phyloP scores from a whole-genome alignment of 108 stramenopile genomes.

The Nitzschia inconspicua region DNA sequence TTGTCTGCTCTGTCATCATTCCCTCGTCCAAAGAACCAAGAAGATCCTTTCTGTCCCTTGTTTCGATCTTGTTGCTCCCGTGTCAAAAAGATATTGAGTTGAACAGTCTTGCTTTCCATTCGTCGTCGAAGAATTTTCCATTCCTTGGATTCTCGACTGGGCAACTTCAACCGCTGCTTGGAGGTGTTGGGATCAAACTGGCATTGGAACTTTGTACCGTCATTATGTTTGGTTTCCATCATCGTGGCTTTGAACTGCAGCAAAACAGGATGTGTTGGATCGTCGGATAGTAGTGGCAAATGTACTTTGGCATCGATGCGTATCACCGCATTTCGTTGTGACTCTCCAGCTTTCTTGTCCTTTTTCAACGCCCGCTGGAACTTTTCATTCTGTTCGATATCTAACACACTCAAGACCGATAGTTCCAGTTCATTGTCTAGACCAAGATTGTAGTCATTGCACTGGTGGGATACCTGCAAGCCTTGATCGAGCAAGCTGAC shows the following conservation, averaged over 20 bases:
- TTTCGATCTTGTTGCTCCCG: not conserved
- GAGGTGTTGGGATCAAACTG: slow-evolving; percentile 3
- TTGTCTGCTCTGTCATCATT: not conserved
- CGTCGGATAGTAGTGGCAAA: slow-evolving; percentile 14
- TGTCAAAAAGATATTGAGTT: slow-evolving; percentile 5
- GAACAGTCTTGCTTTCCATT: slow-evolving; percentile 23
- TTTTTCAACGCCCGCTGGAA: slow-evolving; percentile 8
- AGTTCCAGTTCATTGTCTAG: slow-evolving; percentile 15
- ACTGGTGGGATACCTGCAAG: slow-evolving; percentile 2
- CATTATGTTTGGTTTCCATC: not conserved
- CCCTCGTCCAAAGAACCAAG: slow-evolving; percentile 7
- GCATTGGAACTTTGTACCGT: not conserved
- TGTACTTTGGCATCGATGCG: slow-evolving; percentile 21
- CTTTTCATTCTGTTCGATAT: slow-evolving; percentile 20
- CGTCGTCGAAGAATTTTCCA: slow-evolving; percentile 15
- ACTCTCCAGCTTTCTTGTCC: not conserved
- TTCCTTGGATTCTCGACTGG: slow-evolving; percentile 19
- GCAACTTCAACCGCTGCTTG: slow-evolving; percentile 6
- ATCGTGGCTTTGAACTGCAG: slow-evolving; percentile 1
- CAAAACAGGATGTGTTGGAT: slow-evolving; percentile 10
- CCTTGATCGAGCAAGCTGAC: slow-evolving; percentile 1
- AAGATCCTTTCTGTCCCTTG: not conserved
- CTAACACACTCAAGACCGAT: slow-evolving; percentile 10
- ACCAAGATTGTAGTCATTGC: not conserved
- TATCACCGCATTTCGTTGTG: not conserved